Percentiles rank a stretch among this genome's conserved stretches.
Conservation (phyloP, 2,329 filamentous ascomycete species). For the Diaporthe vaccinii region DNA sequence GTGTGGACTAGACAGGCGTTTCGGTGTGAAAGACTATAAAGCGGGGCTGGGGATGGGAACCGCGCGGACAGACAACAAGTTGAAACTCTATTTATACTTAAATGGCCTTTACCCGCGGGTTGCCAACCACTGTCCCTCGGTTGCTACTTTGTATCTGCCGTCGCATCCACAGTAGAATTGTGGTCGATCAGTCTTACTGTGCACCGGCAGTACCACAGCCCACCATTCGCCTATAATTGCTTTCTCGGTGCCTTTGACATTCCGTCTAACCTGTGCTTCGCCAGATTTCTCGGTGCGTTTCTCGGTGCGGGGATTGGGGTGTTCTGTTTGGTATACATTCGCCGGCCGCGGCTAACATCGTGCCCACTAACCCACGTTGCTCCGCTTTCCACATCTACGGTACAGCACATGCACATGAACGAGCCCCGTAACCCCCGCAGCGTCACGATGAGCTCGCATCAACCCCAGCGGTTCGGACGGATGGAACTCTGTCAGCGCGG, state of each 20-base stretch:
- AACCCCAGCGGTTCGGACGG: conserved; percentile 22
- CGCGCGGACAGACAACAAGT: neutral
- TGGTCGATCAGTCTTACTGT: neutral
- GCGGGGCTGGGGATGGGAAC: conserved; percentile 16
- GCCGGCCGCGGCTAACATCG: neutral
- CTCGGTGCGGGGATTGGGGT: conserved; percentile 11
- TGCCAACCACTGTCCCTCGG: neutral
- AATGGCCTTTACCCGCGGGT: neutral
- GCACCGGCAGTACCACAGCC: neutral
- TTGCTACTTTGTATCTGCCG: neutral
- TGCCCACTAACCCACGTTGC: neutral
- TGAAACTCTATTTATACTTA: neutral
- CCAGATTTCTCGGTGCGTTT: neutral
- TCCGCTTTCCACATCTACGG: conserved; percentile 9
- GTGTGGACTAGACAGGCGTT: neutral
- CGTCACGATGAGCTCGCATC: neutral
- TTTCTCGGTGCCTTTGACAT: neutral
- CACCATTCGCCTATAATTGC: neutral
- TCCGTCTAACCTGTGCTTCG: neutral
- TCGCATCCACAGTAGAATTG: neutral
- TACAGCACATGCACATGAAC: neutral
- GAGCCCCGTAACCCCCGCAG: neutral
- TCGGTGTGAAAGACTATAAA: conserved; percentile 13
- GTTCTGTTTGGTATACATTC: neutral
- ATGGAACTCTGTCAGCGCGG: conserved; percentile 16